Conservation (phyloP, 345 rosid genomes). For the Populus alba region DNA sequence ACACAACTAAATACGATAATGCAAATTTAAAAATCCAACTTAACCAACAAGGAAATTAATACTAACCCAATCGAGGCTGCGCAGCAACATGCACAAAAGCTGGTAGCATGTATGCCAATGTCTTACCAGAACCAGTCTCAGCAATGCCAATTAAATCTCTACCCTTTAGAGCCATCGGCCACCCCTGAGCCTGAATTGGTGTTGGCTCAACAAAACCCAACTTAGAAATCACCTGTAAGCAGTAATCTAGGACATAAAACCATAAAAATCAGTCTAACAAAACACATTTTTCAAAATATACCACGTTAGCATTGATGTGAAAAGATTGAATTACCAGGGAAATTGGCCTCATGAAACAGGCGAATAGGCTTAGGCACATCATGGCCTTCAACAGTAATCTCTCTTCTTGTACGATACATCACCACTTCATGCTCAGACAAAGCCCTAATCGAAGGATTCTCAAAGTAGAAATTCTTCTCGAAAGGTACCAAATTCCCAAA, state of each 20-base stretch:
- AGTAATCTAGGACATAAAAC: constrained; percentile 48
- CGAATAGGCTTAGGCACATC: constrained; percentile 81
- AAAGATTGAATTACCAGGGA: constrained; percentile 54
- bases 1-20: background rate
- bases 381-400: constrained; percentile 74
- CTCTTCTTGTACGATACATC: constrained; percentile 56
- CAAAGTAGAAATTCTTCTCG: constrained; percentile 79
- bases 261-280: background rate
- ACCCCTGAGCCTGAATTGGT: constrained; percentile 90
- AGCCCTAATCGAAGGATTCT: constrained; percentile 56
- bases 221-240: constrained; percentile 75
- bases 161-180: constrained; percentile 98
- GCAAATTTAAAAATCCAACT: background rate
- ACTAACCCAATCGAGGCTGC: constrained; percentile 87
- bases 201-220: constrained; percentile 94
- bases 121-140: constrained; percentile 98
- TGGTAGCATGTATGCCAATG: constrained; percentile 88
- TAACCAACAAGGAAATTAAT: background rate
- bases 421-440: constrained; percentile 69
- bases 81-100: constrained; percentile 89
- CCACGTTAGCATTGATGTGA: background rate
- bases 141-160: constrained; percentile 92
- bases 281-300: background rate
- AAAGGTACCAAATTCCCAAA: constrained; percentile 76
- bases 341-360: constrained; percentile 75